Evolutionary conservation across 164 flowering plant species (phyloP).

Genomic region (Pachysandra terminalis): DNA sequence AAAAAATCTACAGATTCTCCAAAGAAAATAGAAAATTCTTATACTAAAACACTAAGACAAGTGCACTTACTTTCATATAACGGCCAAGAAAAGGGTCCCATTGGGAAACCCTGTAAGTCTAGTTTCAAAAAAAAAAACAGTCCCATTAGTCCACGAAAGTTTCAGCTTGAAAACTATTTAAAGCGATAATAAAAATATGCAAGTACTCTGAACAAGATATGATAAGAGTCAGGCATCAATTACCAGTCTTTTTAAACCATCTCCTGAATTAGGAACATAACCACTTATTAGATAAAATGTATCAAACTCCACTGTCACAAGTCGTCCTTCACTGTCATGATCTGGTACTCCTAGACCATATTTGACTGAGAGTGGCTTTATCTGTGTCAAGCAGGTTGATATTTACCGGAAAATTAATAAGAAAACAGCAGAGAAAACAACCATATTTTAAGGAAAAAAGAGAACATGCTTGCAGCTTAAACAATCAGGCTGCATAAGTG

Average conservation of each 20-base stretch:
- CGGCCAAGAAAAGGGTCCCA: constrained; percentile 90
- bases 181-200: background rate
- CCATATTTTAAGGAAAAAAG: background rate
- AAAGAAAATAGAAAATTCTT: background rate
- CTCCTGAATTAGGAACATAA: constrained; percentile 98
- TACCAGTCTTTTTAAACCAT: constrained; percentile 93
- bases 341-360: constrained; percentile 89
- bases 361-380: constrained; percentile 82
- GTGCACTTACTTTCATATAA: constrained; percentile 75
- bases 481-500: background rate
- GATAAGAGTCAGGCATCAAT: background rate
- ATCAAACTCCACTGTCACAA: constrained; percentile 90
- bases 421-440: background rate
- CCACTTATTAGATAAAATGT: constrained; percentile 62
- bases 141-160: constrained; percentile 4
- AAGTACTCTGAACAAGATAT: background rate
- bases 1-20: background rate
- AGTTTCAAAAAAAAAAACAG: constrained; percentile 12
- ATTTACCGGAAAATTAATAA: background rate
- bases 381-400: constrained; percentile 38
- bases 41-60: background rate
- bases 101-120: constrained; percentile 78
- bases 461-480: background rate
- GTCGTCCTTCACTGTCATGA: constrained; percentile 91
- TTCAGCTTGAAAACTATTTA: background rate